Evolutionary conservation across 1,139 yeast species (phyloP), one percentile per base, ranked within the genome.

Genomic region (Blastobotrys indianensis): DNA sequence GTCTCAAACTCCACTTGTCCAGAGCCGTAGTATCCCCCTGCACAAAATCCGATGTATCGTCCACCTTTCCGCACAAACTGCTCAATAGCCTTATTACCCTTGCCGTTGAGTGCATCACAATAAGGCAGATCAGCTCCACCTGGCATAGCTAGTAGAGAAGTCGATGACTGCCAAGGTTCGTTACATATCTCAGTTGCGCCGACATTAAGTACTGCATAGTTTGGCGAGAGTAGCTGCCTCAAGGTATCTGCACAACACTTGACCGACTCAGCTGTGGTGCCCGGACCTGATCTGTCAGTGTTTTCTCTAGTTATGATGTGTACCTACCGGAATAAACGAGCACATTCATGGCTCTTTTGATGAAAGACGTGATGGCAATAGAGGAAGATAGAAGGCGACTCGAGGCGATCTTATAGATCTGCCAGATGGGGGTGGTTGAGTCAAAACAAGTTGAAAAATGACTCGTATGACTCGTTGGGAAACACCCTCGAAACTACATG

Each of bases 101-200:
- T 67, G 1, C 96, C 95, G 55, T 84, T 79, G 47, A 90, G 71
- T 1, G 73, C 71, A 38, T 73, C 69, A 60, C 96, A 85, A 60
- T 77, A 83, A 0, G 97, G 97, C 44, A 88, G 67, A 63, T 92
- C 98, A 1, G 97, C 97, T 2, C 98, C 98, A 2, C 98, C 98
- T 0, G 98, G 99, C 25, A 94, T 66, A 3, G 90, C 95, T 44
- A 92, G 62, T 54, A 86, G 69, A 0, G 94, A 72, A 0, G 97
- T 85, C 57, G 85, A 85, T 6, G 75, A 60, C 57, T 75, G 75
- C 98, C 99, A 94, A 0, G 98, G 98, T 59, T 92, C 97, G 36
- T 76, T 75, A 41, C 76, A 64, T 12, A 92, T 63, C 0, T 85
- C 77, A 9, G 68, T 62, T 23, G 85, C 80, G 32, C 79, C 76